These are phyloP conservation scores for Mycosphaerelloides madeirae DNA, from an alignment of 2,329 filamentous ascomycete genomes.

Conservation along the genomic window DNA sequence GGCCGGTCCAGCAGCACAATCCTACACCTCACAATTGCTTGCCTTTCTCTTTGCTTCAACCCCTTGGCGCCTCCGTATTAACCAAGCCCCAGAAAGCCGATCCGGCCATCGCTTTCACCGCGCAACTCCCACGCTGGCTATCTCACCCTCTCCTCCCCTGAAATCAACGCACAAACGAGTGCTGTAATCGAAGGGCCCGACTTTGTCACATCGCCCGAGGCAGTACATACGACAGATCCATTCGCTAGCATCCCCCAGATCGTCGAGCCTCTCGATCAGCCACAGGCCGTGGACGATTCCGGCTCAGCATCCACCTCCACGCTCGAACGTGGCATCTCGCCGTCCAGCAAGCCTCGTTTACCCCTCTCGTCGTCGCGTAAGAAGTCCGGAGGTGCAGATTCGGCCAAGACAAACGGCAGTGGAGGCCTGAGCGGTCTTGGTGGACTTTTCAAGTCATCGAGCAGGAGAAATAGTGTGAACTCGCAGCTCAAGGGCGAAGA, in stretches of 20 bases:
- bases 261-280: slow-evolving; percentile 21
- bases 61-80: slow-evolving; percentile 8
- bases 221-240: slow-evolving; percentile 26
- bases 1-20: slow-evolving; percentile 4
- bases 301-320: slow-evolving; percentile 9
- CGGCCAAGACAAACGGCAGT: slow-evolving; percentile 38
- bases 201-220: slow-evolving; percentile 5
- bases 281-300: slow-evolving; percentile 12
- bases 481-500: slow-evolving; percentile 27
- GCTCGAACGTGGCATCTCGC: slow-evolving; percentile 60
- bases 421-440: slow-evolving; percentile 40
- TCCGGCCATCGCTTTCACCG: slow-evolving; percentile 34
- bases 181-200: slow-evolving; percentile 25
- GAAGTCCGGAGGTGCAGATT: slow-evolving; percentile 39
- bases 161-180: slow-evolving; percentile 31
- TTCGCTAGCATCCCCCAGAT: slow-evolving; percentile 32
- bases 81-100: slow-evolving; percentile 20
- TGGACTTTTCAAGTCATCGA: slow-evolving; percentile 39
- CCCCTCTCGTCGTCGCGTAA: slow-evolving; percentile 57
- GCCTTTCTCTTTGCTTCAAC: slow-evolving; percentile 5
- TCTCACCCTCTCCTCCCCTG: slow-evolving; percentile 47
- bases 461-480: slow-evolving; percentile 30
- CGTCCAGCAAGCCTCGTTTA: slow-evolving; percentile 65
- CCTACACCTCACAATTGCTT: too few relatives aligned
- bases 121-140: slow-evolving; percentile 48